Percentiles rank a stretch among this genome's conserved stretches.
Evolutionary conservation across 306 rosid genomes (phyloP).

Genomic region (Purshia tridentata): DNA sequence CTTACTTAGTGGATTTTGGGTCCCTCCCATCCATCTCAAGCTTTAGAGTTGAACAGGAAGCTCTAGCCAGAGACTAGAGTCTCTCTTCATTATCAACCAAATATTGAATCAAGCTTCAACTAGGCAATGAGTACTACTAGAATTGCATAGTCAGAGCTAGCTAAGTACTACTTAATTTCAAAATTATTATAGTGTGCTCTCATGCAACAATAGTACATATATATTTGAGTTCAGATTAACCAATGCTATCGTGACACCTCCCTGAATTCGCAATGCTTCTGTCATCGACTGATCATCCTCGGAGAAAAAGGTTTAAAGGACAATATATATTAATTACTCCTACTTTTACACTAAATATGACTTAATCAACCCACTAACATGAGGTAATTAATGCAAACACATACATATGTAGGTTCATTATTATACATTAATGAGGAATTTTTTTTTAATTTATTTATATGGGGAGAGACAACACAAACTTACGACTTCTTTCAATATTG

Average conservation of each 20-base stretch:
- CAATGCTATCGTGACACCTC: neutral
- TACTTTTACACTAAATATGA: constrained; percentile 16
- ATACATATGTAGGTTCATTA: neutral
- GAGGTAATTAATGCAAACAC: constrained; percentile 20
- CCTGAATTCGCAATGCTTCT: neutral
- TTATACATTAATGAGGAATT: neutral
- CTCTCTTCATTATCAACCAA: constrained; percentile 28
- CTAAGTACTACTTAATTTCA: neutral
- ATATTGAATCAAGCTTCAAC: constrained; percentile 34
- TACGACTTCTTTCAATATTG: too few relatives aligned
- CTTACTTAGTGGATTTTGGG: constrained; percentile 46
- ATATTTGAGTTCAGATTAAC: neutral
- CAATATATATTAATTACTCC: neutral
- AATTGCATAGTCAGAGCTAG: constrained; percentile 19
- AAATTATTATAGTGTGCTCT: neutral
- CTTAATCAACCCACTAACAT: constrained; percentile 30
- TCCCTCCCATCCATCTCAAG: neutral
- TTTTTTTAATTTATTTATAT: neutral
- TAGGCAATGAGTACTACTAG: constrained; percentile 34
- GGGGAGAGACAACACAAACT: too few relatives aligned
- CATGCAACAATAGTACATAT: neutral
- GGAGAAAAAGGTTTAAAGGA: neutral
- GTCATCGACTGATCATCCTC: neutral
- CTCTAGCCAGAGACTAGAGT: neutral
- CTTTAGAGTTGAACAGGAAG: neutral